These are phyloP conservation scores for Triticum monococcum DNA, from an alignment of 176 grass and related monocot genomes.

Conservation along the genomic window DNA sequence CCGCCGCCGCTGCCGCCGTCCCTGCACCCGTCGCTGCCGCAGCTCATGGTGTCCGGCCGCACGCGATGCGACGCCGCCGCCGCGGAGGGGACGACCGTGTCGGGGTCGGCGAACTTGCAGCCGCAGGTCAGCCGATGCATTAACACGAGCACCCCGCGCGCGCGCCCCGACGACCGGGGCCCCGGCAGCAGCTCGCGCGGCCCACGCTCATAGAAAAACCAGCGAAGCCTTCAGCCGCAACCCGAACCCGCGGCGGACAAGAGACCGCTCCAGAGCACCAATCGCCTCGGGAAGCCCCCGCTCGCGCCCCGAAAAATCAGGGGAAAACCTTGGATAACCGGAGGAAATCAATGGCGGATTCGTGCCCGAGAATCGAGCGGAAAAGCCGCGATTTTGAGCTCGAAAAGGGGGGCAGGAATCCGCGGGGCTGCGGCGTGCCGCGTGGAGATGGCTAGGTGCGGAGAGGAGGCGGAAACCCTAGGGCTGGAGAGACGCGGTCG, in stretches of 20 bases:
- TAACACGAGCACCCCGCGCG: constrained; percentile 32
- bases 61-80: constrained; percentile 13
- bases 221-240: background rate
- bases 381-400: constrained; percentile 5
- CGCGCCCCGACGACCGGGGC: background rate
- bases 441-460: background rate
- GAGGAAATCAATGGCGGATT: background rate
- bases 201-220: constrained; percentile 5
- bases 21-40: constrained; percentile 54
- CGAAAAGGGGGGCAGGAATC: background rate
- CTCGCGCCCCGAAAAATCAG: background rate
- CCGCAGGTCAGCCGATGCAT: constrained; percentile 44
- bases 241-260: background rate
- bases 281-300: background rate
- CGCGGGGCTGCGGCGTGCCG: background rate
- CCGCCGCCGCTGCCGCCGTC: constrained; percentile 19
- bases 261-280: background rate
- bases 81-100: constrained; percentile 11
- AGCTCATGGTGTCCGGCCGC: constrained; percentile 49
- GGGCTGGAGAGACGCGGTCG: background rate
- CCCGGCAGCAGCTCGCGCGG: background rate
- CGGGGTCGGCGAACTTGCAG: constrained; percentile 42
- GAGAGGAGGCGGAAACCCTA: constrained; percentile 16
- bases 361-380: background rate
- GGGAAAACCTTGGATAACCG: background rate